A percentile compares a stretch with the other conserved stretches of the same genome.
These are phyloP conservation scores for Fusarium pseudonygamai DNA, from an alignment of 2,329 filamentous ascomycete species.

Conservation along the genomic window DNA sequence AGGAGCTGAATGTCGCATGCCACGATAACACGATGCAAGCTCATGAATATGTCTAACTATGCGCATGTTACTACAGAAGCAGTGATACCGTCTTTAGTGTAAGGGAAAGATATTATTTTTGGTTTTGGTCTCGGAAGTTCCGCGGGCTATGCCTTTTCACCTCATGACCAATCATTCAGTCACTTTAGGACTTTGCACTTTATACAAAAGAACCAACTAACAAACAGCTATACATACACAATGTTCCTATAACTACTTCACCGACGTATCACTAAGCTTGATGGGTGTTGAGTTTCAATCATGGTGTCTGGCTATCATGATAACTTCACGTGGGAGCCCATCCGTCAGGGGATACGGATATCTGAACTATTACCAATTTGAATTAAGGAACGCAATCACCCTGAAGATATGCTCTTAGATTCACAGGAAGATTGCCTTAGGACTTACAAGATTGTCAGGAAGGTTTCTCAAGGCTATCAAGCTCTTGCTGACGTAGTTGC, in stretches of 20 bases:
- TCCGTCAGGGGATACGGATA: too few relatives aligned
- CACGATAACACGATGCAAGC: background rate
- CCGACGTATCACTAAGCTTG: background rate
- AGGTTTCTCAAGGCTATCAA: background rate
- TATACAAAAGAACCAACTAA: background rate
- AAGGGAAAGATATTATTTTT: background rate
- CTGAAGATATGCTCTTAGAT: background rate
- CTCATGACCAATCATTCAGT: background rate
- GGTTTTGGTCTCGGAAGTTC: background rate
- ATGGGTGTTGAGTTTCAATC: background rate
- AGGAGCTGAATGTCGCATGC: background rate
- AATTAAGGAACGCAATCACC: background rate
- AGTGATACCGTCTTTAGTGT: background rate
- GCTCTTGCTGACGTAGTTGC: background rate
- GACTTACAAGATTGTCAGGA: background rate
- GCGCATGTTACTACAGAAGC: background rate
- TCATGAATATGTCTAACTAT: background rate
- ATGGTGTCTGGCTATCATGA: background rate
- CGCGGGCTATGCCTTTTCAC: background rate
- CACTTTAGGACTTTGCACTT: background rate
- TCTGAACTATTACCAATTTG: background rate
- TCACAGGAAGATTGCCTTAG: fast-evolving
- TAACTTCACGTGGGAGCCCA: background rate
- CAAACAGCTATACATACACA: background rate
- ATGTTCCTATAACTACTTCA: background rate